Conservation (phyloP, 495 filamentous ascomycete genomes). For the Neurospora sp. region DNA sequence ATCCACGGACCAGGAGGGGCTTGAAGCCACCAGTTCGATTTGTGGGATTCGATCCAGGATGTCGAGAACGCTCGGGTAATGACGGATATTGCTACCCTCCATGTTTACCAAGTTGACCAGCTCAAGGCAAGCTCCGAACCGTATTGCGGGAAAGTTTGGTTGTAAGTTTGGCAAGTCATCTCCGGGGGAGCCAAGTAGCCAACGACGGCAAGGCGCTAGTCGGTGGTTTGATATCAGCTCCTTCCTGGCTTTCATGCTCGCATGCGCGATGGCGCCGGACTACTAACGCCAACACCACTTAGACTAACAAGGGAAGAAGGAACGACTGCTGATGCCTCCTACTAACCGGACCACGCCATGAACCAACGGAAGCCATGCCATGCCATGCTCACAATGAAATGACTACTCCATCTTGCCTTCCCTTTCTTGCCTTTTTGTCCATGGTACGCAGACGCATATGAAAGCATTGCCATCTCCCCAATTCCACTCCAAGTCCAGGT, state of each 20-base stretch:
- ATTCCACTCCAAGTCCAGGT: background rate
- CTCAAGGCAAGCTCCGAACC: background rate
- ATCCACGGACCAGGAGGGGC: background rate
- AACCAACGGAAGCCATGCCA: too few species aligned
- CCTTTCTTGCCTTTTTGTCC: background rate
- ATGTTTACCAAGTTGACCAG: too few species aligned
- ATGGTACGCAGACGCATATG: background rate
- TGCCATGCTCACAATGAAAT: background rate
- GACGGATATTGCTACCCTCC: background rate
- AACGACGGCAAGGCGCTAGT: background rate
- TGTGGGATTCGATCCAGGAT: background rate
- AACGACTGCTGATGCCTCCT: background rate
- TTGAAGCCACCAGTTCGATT: background rate
- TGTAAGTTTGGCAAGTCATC: background rate
- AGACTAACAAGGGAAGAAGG: background rate
- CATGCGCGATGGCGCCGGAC: background rate
- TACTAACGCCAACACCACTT: background rate
- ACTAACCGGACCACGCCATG: background rate
- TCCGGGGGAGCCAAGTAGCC: background rate
- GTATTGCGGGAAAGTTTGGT: background rate
- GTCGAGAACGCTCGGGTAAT: background rate
- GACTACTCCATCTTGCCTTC: background rate
- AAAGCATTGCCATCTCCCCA: background rate
- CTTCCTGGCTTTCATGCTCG: background rate
- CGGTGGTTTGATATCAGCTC: background rate